Evolutionary conservation across 2,329 filamentous ascomycete genomes (phyloP).

Genomic region (Bipolaris bicolor): DNA sequence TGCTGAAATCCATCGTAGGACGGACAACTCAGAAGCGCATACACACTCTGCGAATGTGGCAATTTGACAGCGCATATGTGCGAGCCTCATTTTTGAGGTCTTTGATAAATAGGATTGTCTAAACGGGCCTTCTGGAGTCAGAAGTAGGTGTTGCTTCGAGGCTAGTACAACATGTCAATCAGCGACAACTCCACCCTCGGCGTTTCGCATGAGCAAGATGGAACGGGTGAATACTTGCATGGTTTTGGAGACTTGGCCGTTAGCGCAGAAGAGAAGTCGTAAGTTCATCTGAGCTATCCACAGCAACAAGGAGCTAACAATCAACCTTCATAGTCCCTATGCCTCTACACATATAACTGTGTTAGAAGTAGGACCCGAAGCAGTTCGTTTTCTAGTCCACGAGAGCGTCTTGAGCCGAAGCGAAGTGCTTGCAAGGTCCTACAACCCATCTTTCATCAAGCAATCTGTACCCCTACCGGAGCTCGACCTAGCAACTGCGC

Average conservation of each 20-base stretch:
- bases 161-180: neutral
- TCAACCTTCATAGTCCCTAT: constrained; percentile 22
- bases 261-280: constrained; percentile 11
- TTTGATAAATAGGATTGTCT: neutral
- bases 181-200: constrained; percentile 5
- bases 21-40: constrained; percentile 14
- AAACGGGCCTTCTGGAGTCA: neutral
- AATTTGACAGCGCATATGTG: neutral
- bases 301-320: neutral
- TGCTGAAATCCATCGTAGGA: constrained; percentile 1
- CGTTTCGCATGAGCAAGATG: neutral
- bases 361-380: constrained; percentile 28
- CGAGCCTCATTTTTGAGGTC: constrained; percentile 1
- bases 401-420: constrained; percentile 32
- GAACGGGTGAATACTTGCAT: neutral
- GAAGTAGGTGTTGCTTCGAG: neutral
- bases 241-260: neutral
- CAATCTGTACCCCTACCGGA: constrained; percentile 30
- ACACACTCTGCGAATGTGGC: neutral
- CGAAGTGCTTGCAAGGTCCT: constrained; percentile 21
- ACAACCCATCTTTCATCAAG: constrained; percentile 17
- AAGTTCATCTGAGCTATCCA: neutral
- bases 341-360: constrained; percentile 24
- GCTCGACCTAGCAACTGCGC: constrained; percentile 31
- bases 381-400: constrained; percentile 33